Conservation (phyloP, 164 flowering plant species). For the Vitis rupestris region DNA sequence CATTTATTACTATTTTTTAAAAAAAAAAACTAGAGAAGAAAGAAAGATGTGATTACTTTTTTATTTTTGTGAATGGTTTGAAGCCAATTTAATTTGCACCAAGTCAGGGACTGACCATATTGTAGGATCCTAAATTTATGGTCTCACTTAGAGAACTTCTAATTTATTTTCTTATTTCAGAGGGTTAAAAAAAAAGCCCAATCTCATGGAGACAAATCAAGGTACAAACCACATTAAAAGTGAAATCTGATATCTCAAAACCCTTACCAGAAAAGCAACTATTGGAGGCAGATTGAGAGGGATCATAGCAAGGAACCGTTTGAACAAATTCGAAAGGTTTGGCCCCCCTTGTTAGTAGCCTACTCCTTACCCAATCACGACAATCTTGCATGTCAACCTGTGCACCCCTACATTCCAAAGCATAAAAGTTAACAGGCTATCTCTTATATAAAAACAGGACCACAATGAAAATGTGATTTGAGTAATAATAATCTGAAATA, state of each 20-base stretch:
- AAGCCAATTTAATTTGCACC: neutral
- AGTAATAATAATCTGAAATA: neutral
- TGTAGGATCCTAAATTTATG: neutral
- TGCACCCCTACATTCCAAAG: conserved; percentile 33
- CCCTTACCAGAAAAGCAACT: conserved; percentile 40
- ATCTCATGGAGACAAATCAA: too few relatives aligned
- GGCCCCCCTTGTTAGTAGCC: conserved; percentile 54
- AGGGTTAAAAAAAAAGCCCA: too few relatives aligned
- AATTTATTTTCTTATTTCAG: too few relatives aligned
- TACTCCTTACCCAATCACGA: conserved; percentile 60
- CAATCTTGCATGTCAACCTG: conserved; percentile 50
- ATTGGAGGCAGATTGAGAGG: conserved; percentile 34
- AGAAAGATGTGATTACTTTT: too few relatives aligned
- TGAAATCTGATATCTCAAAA: neutral
- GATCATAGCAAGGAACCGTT: conserved; percentile 61
- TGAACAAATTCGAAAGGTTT: conserved; percentile 73
- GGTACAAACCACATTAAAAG: neutral
- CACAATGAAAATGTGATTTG: too few relatives aligned
- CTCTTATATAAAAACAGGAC: neutral
- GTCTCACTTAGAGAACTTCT: too few relatives aligned
- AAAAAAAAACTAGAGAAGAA: too few relatives aligned
- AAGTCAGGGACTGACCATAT: neutral
- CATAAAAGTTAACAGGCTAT: conserved; percentile 3
- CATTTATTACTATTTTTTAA: too few relatives aligned
- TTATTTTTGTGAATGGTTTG: too few relatives aligned